Percentiles rank a stretch among this genome's conserved stretches.
Evolutionary conservation across 2,329 filamentous ascomycete genomes (phyloP).

Genomic region (Sphaerulina vaccinii): DNA sequence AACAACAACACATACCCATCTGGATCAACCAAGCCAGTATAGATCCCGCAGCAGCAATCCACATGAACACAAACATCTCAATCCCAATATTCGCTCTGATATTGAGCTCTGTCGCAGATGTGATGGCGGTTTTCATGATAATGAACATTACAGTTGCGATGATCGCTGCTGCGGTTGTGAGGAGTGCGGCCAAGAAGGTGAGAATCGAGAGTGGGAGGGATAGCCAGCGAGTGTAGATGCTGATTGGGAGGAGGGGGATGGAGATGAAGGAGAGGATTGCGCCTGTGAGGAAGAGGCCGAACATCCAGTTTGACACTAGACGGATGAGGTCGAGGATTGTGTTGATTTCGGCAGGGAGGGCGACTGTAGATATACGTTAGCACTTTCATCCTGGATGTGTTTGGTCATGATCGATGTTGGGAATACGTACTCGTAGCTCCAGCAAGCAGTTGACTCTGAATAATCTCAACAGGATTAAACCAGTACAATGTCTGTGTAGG

Average conservation of each 20-base stretch:
- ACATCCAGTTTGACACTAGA: slow-evolving; percentile 80
- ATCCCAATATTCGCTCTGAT: slow-evolving; percentile 57
- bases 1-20: slow-evolving; percentile 75
- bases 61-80: slow-evolving; percentile 85
- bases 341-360: slow-evolving; percentile 70
- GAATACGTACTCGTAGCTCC: slow-evolving; percentile 67
- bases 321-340: slow-evolving; percentile 72
- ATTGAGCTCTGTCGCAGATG: slow-evolving; percentile 68
- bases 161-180: slow-evolving; percentile 67
- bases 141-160: slow-evolving; percentile 82
- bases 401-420: not conserved
- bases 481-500: slow-evolving; percentile 70
- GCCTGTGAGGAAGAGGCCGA: slow-evolving; percentile 76
- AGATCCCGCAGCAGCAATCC: slow-evolving; percentile 69
- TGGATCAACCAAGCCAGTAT: slow-evolving; percentile 70
- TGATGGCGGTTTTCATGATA: slow-evolving; percentile 76
- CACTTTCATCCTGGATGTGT: no score
- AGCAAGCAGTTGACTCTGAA: slow-evolving; percentile 74
- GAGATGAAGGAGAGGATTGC: slow-evolving; percentile 69
- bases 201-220: slow-evolving; percentile 68
- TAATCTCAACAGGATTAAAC: slow-evolving; percentile 85
- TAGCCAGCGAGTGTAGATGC: slow-evolving; percentile 52
- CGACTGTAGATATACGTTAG: slow-evolving; percentile 53
- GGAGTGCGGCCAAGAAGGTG: slow-evolving; percentile 64
- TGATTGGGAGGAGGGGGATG: slow-evolving; percentile 63